Evolutionary conservation across 164 flowering plant species (phyloP).

Genomic region (Echeveria elegans): DNA sequence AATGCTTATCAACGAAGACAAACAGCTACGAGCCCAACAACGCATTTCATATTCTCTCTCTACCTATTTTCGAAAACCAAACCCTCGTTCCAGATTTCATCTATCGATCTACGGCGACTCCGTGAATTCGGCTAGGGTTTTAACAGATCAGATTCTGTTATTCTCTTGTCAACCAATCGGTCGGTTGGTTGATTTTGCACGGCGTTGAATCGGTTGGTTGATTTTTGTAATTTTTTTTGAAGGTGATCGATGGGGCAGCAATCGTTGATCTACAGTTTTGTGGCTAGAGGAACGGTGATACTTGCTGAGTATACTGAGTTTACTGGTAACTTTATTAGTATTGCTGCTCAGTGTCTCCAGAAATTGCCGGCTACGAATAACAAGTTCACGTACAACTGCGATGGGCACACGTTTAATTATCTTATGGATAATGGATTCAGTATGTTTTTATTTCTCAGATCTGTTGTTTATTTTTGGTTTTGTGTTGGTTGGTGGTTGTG

Average conservation of each 20-base stretch:
- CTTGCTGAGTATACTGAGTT: slow-evolving; percentile 5
- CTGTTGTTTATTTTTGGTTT: background rate
- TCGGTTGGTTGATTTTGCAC: background rate
- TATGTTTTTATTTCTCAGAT: background rate
- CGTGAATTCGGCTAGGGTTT: background rate
- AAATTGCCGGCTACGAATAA: slow-evolving; percentile 1
- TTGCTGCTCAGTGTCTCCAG: slow-evolving; percentile 4
- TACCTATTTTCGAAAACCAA: background rate
- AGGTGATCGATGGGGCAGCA: slow-evolving; percentile 3
- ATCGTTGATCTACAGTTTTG: slow-evolving; percentile 7
- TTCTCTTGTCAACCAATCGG: background rate
- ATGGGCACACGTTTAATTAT: slow-evolving; percentile 4
- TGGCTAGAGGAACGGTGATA: slow-evolving; percentile 3
- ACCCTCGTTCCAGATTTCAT: background rate
- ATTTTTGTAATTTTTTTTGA: background rate
- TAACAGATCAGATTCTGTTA: background rate
- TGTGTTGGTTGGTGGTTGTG: background rate
- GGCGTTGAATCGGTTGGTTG: background rate
- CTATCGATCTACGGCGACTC: slow-evolving; percentile 1
- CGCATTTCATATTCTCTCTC: background rate
- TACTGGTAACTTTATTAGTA: slow-evolving; percentile 6
- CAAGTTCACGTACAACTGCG: slow-evolving; percentile 6
- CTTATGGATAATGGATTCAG: slow-evolving; percentile 6
- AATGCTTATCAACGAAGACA: slow-evolving; percentile 1
- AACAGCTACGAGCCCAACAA: background rate